Evolutionary conservation across 1,284 basidiomycete species (phyloP), one percentile per base, ranked within the genome.

Genomic region (Kwoniella shivajii): DNA sequence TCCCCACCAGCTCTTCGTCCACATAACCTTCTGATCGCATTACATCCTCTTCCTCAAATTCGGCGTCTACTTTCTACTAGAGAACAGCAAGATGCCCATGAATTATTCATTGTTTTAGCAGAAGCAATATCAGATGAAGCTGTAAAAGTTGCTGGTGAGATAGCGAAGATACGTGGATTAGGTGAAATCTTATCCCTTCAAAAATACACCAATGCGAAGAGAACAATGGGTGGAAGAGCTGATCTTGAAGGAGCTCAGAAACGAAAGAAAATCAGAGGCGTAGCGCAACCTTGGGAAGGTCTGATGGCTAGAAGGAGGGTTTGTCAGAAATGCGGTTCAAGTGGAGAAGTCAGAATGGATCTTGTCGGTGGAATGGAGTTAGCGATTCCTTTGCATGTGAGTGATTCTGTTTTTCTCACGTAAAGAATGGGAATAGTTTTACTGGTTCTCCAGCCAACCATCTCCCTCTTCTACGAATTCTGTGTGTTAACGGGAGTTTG

Each of bases 41-140:
- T 92, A 52, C 82, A 84, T 16, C 74, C 81, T 33, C 80, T 85
- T 45, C 82, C 84, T 39, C 77, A 81, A 37, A 82, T 83, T 59
- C 84, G 82, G n/a, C 66, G 87, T 0, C 81, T 94, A 6, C 86
- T 95, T 69, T 84, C 84, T 57, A 90, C 89, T 1, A 85, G 89
- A 14, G 89, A 94, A 70, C 92, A 96, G 73, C 92, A 96, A 78
- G 92, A 96, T 74, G 92, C 92, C 2, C 93, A 96, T 69, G 93
- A 96, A 72, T 82, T 96, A n/a, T 95, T 94, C 77, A 86, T 93
- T 65, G 85, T 94, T 34, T 80, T 96, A 20, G 88, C 91, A 0
- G 90, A 93, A 71, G 89, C 86, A 43, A 82, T 95, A 64, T 90
- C 90, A 75, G 86, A 86, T 57, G 92, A 96, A 75, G 82, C 86